Percentiles rank a stretch among this genome's conserved stretches.
Evolutionary conservation across 164 flowering plant genomes (phyloP).

Genomic region (Tetrastigma voinierianum): DNA sequence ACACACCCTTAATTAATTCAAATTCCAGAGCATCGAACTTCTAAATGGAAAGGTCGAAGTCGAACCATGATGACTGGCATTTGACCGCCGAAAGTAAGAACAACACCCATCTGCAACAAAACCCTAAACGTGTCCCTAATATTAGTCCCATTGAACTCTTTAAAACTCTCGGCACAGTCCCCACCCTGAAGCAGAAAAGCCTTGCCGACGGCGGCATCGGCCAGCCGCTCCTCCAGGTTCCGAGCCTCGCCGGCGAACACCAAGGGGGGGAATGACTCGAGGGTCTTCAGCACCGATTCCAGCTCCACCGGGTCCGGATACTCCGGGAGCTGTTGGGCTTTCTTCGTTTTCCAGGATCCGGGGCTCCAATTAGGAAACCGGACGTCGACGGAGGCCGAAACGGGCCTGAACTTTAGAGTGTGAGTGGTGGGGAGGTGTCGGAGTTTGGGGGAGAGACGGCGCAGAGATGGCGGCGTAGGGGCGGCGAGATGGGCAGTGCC

Average conservation of each 20-base stretch:
- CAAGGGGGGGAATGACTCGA: constrained; percentile 40
- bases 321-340: constrained; percentile 25
- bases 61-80: constrained; percentile 48
- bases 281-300: constrained; percentile 23
- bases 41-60: background rate
- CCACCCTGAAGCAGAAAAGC: constrained; percentile 56
- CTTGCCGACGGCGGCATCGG: constrained; percentile 43
- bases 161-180: constrained; percentile 56
- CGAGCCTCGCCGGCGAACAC: constrained; percentile 58
- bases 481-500: constrained; percentile 14
- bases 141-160: constrained; percentile 44
- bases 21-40: no score
- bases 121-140: constrained; percentile 52
- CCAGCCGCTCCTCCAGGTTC: constrained; percentile 44
- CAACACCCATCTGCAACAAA: constrained; percentile 50
- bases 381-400: background rate
- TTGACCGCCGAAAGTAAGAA: constrained; percentile 46
- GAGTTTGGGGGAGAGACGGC: constrained; percentile 4
- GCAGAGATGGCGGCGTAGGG: constrained; percentile 8
- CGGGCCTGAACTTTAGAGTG: constrained; percentile 3
- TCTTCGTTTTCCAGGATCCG: constrained; percentile 21
- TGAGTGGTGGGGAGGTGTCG: constrained; percentile 2
- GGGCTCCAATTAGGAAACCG: constrained; percentile 23
- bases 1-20: no score
- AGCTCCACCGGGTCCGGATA: constrained; percentile 34